phyloP scores from a whole-genome alignment of 2,329 filamentous ascomycete species.

The Arthrobotrys sphaeroides region DNA sequence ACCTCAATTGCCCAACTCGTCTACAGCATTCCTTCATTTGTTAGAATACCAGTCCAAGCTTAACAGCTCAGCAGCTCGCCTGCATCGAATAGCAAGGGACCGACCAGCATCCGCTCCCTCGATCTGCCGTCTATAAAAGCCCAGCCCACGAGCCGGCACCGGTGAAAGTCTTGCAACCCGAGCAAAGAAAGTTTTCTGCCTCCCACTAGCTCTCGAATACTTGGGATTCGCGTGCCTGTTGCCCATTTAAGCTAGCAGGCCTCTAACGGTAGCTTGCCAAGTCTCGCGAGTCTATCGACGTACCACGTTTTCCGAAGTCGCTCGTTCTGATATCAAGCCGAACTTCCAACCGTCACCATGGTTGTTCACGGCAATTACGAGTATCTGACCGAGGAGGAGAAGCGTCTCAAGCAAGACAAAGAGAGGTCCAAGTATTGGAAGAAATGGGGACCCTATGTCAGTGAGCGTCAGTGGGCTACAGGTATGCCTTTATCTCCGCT shows the following conservation, averaged over 20 bases:
- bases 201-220: neutral
- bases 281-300: slow-evolving; percentile 9
- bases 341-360: slow-evolving; percentile 66
- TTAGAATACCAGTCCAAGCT: slow-evolving; percentile 6
- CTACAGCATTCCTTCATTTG: slow-evolving; percentile 38
- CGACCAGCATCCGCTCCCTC: slow-evolving; percentile 2
- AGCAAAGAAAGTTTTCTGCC: neutral
- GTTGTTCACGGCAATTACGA: slow-evolving; percentile 89
- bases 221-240: slow-evolving; percentile 31
- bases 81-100: neutral
- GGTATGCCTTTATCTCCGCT: slow-evolving; percentile 65
- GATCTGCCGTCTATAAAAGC: slow-evolving; percentile 12
- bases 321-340: neutral
- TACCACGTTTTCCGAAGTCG: neutral
- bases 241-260: slow-evolving; percentile 43
- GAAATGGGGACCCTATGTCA: slow-evolving; percentile 94
- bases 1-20: slow-evolving; percentile 30
- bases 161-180: neutral
- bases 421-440: slow-evolving; percentile 93
- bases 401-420: slow-evolving; percentile 84
- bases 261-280: slow-evolving; percentile 9
- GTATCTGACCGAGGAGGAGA: slow-evolving; percentile 88
- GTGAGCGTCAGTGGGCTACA: slow-evolving; percentile 95
- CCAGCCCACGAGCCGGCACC: neutral
- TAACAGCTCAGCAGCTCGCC: slow-evolving; percentile 23